A percentile compares a stretch with the other conserved stretches of the same genome.
Evolutionary conservation across 2,329 filamentous ascomycete species (phyloP).

Genomic region (Epichloe uncinata): DNA sequence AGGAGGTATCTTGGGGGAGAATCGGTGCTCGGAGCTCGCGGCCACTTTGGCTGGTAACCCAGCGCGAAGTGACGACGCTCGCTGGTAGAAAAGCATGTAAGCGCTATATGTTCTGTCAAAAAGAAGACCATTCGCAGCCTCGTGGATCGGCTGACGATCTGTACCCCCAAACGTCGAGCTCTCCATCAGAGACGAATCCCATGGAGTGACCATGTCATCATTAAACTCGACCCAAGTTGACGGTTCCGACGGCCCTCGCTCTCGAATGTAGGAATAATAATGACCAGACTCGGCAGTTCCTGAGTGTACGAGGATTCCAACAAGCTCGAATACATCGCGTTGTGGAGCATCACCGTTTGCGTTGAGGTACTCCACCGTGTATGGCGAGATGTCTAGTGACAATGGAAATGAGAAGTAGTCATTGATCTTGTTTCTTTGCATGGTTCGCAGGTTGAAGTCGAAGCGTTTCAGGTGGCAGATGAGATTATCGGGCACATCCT

Average conservation of each 20-base stretch:
- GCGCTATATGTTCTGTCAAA: constrained; percentile 70
- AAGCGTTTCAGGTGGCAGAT: constrained; percentile 92
- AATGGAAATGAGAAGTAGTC: constrained; percentile 83
- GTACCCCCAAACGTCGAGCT: constrained; percentile 67
- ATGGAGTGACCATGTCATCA: constrained; percentile 66
- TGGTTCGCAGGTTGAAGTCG: constrained; percentile 63
- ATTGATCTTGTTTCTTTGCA: constrained; percentile 85
- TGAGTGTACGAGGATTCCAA: constrained; percentile 87
- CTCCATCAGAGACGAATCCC: constrained; percentile 62
- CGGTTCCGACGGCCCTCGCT: constrained; percentile 45
- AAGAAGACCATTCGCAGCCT: constrained; percentile 26
- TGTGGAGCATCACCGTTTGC: constrained; percentile 33
- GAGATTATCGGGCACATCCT: constrained; percentile 82
- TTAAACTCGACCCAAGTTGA: constrained; percentile 83
- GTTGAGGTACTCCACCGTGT: constrained; percentile 76
- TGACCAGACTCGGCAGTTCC: constrained; percentile 90
- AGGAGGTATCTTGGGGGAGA: constrained; percentile 32
- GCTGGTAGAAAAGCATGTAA: constrained; percentile 97
- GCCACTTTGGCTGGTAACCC: not conserved
- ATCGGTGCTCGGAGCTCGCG: not conserved
- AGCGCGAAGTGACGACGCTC: constrained; percentile 49
- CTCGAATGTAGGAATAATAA: constrained; percentile 91
- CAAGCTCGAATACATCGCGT: constrained; percentile 78
- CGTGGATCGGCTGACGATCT: constrained; percentile 35
- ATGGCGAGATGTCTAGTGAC: constrained; percentile 74